phyloP scores from a whole-genome alignment of 306 rosid genomes.

The Trichosanthes truncata region DNA sequence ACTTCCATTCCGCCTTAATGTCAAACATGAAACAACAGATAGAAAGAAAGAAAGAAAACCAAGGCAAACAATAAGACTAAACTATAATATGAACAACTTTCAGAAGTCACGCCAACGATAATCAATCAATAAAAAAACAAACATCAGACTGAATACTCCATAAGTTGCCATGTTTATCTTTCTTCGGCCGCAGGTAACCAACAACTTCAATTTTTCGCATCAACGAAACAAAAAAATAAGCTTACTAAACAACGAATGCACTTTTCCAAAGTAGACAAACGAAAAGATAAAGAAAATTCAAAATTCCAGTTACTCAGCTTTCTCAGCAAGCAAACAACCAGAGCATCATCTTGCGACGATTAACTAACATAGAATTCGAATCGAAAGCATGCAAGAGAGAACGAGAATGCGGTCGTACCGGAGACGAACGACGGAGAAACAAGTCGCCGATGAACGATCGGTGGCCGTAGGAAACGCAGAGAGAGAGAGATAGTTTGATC shows the following conservation, averaged over 20 bases:
- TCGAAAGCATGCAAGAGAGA: neutral
- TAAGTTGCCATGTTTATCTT: neutral
- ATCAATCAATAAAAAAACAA: neutral
- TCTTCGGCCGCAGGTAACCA: neutral
- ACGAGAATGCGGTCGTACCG: neutral
- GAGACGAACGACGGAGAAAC: neutral
- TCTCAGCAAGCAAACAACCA: neutral
- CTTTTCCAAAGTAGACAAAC: neutral
- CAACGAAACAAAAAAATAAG: neutral
- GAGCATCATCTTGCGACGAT: neutral
- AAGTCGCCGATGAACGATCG: neutral
- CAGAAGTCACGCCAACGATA: neutral
- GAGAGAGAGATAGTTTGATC: neutral
- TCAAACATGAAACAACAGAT: neutral
- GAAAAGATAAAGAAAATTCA: neutral
- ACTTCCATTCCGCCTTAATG: neutral
- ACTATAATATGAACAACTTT: neutral
- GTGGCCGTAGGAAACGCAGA: neutral
- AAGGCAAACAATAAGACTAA: slow-evolving; percentile 1
- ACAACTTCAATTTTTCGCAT: neutral
- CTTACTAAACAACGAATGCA: neutral
- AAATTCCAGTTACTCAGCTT: neutral
- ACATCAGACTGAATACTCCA: neutral
- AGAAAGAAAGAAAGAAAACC: neutral
- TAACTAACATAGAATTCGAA: neutral